phyloP scores from a whole-genome alignment of 2,329 filamentous ascomycete genomes.

The Verticillium klebahnii region DNA sequence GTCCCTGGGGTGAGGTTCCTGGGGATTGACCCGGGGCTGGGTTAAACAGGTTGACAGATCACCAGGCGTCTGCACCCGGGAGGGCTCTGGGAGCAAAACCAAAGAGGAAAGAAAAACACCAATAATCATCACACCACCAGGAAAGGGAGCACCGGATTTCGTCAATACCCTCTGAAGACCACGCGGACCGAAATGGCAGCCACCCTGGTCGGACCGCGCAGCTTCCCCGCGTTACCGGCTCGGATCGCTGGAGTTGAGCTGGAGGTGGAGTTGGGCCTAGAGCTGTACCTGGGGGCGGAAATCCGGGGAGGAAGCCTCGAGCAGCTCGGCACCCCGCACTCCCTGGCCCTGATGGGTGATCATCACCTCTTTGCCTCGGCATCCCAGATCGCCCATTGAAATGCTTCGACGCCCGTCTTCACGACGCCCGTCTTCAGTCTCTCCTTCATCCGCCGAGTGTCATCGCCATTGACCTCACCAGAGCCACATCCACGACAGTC shows the following conservation, averaged over 20 bases:
- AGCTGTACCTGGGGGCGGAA: background rate
- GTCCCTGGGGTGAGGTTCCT: too few relatives aligned
- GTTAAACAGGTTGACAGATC: too few relatives aligned
- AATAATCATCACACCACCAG: too few relatives aligned
- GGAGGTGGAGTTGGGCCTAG: background rate
- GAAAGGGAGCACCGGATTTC: too few relatives aligned
- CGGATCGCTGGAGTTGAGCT: background rate
- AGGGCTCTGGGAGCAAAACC: too few relatives aligned
- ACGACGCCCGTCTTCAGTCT: background rate
- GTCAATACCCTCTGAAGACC: too few relatives aligned
- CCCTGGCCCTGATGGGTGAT: background rate
- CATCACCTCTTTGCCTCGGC: background rate
- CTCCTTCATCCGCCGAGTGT: background rate
- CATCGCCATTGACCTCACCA: background rate
- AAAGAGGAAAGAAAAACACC: too few relatives aligned
- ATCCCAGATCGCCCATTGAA: background rate
- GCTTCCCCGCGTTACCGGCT: background rate
- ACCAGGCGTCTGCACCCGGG: too few relatives aligned
- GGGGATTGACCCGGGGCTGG: too few relatives aligned
- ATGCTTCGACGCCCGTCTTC: background rate
- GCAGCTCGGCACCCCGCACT: background rate
- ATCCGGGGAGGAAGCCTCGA: background rate
- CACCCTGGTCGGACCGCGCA: background rate
- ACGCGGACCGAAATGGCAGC: background rate
- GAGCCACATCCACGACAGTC: too few relatives aligned